Evolutionary conservation across 2,329 filamentous ascomycete species (phyloP).

Genomic region (Fusarium proliferatum): DNA sequence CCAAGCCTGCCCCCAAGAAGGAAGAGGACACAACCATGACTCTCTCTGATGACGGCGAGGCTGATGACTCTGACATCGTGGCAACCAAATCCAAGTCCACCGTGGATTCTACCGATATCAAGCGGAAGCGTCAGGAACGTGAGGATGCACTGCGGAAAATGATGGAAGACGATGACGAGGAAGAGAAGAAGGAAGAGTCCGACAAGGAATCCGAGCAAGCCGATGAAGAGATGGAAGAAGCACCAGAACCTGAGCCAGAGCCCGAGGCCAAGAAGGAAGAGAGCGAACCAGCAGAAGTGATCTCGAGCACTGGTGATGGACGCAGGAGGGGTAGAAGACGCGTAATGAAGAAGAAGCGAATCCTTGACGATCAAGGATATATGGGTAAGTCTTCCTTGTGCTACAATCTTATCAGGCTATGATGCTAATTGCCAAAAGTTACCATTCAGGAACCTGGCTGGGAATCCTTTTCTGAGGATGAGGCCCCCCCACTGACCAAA

Average conservation of each 20-base stretch:
- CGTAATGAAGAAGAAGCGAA: slow-evolving; percentile 88
- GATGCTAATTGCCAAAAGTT: slow-evolving; percentile 62
- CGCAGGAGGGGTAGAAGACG: slow-evolving; percentile 80
- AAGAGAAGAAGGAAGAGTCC: slow-evolving; percentile 65
- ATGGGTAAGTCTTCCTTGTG: slow-evolving; percentile 70
- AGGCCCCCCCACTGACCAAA: slow-evolving; percentile 66
- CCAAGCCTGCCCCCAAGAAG: slow-evolving; percentile 58
- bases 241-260: slow-evolving; percentile 53
- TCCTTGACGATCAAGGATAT: slow-evolving; percentile 90
- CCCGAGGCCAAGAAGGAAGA: slow-evolving; percentile 52
- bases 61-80: slow-evolving; percentile 52
- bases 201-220: slow-evolving; percentile 51
- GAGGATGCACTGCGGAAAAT: slow-evolving; percentile 55
- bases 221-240: slow-evolving; percentile 56
- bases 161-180: slow-evolving; percentile 69
- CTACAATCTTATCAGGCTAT: background rate
- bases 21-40: slow-evolving; percentile 49
- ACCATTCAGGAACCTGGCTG: slow-evolving; percentile 86
- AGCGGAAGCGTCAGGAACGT: slow-evolving; percentile 50
- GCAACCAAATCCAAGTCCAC: slow-evolving; percentile 39
- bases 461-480: slow-evolving; percentile 95
- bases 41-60: slow-evolving; percentile 55
- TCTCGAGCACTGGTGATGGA: slow-evolving; percentile 66
- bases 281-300: slow-evolving; percentile 61
- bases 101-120: slow-evolving; percentile 41